phyloP scores from a whole-genome alignment of 2,329 filamentous ascomycete genomes.

The Stemphylium vesicarium region DNA sequence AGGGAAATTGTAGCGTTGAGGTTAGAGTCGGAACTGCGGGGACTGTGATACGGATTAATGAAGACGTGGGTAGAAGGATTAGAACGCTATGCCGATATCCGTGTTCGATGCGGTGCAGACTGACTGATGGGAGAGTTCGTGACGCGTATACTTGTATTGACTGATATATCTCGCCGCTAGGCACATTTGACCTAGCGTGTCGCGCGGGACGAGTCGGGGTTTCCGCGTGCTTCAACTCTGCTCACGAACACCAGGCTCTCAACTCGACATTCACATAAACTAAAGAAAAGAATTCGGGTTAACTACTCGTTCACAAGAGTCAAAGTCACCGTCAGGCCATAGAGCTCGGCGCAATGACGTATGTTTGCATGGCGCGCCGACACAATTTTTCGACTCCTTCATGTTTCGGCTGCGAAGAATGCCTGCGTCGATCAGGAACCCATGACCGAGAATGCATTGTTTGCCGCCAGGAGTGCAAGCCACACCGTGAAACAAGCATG shows the following conservation, averaged over 20 bases:
- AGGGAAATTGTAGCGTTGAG: not conserved
- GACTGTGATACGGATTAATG: not conserved
- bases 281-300: not conserved
- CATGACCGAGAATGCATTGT: constrained; percentile 8
- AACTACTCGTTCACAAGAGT: not conserved
- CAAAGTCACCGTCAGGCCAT: not conserved
- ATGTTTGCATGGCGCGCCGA: not conserved
- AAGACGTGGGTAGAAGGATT: not conserved
- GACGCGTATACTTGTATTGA: too few species aligned
- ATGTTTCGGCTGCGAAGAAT: constrained; percentile 22
- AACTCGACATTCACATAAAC: too few species aligned
- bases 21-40: not conserved
- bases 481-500: constrained; percentile 20
- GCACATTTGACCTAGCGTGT: too few species aligned
- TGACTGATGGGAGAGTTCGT: too few species aligned
- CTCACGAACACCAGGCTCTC: too few species aligned
- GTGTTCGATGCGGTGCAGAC: not conserved
- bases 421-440: constrained; percentile 28
- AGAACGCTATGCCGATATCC: not conserved
- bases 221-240: too few species aligned
- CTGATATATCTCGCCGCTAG: too few species aligned
- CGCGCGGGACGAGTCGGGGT: too few species aligned
- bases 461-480: constrained; percentile 10
- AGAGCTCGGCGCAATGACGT: not conserved
- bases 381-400: constrained; percentile 7